Evolutionary conservation across 2,329 filamentous ascomycete genomes (phyloP).

Genomic region (Helotiales sp.): DNA sequence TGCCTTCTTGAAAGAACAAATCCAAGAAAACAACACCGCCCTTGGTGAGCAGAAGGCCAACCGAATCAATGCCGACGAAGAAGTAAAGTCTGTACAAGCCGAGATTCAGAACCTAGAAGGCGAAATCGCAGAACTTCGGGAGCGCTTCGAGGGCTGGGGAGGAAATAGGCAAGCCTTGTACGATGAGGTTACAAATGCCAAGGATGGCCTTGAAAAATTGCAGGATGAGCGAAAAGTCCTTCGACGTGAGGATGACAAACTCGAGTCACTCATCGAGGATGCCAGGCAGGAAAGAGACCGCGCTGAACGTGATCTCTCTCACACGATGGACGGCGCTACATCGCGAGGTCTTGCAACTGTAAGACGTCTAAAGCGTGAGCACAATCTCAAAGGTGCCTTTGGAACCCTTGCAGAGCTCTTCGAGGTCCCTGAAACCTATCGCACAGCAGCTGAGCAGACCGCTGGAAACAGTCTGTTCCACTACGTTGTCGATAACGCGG

Average conservation of each 20-base stretch:
- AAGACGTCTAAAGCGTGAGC: constrained; percentile 75
- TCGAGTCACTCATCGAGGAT: constrained; percentile 75
- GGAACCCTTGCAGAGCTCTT: constrained; percentile 94
- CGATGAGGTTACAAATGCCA: constrained; percentile 73
- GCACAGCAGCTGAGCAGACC: constrained; percentile 87
- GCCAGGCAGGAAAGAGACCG: constrained; percentile 74
- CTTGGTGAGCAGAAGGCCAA: constrained; percentile 82
- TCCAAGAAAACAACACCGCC: constrained; percentile 75
- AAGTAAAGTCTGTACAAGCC: constrained; percentile 69
- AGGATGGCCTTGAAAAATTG: constrained; percentile 75
- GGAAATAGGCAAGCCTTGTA: constrained; percentile 71
- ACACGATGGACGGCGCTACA: constrained; percentile 88
- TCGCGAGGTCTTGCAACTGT: constrained; percentile 85
- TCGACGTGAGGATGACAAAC: constrained; percentile 84
- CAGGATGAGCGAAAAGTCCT: constrained; percentile 86
- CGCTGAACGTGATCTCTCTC: constrained; percentile 74
- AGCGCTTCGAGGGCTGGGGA: constrained; percentile 76
- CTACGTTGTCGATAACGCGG: constrained; percentile 90
- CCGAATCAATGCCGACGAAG: constrained; percentile 79
- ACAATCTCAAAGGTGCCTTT: constrained; percentile 82
- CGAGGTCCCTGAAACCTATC: constrained; percentile 79
- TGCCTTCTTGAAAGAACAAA: constrained; percentile 75
- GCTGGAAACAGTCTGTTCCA: constrained; percentile 93
- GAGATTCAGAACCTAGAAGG: constrained; percentile 72
- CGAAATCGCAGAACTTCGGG: constrained; percentile 69